Base-by-base conservation (phyloP, 495 filamentous ascomycete species). In the Penicillium bovifimosum region DNA sequence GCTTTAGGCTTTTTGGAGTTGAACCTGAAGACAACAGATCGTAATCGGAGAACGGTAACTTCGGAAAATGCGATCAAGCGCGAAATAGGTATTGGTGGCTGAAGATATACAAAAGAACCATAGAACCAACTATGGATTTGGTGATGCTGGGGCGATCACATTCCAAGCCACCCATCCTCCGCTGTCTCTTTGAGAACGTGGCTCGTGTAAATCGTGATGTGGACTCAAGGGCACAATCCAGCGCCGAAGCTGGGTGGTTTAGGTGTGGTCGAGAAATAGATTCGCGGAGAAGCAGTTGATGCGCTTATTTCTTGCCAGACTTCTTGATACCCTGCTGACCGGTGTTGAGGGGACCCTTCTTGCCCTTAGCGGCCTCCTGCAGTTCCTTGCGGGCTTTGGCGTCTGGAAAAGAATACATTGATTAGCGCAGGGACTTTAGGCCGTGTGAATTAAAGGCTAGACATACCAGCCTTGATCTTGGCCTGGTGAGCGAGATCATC, bases 241-340 rank as follows among this genome's bases (percentile, higher is more conserved):
- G 28, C 17, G 27, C 32, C 47, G 26, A 29, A 28, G 36, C 43
- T 41, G 36, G 24, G 35, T 46, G 28, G n/a, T 5, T 1, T 34
- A 13, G 17, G 18, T 11, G 27, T 18, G 45, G 4, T 20, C 38
- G 47, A 14, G 13, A 28, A 27, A 6, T 47, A n/a, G 44, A 13
- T 41, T 33, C 29, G 44, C 36, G 27, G 35, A 18, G 6, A n/a
- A 17, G 24, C 50, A 51, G 39, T 28, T 13, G 8, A 9, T 20
- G 40, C 36, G 20, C 50, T 74, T 79, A 90, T 79, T 90, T 91
- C 85, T 93, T 91, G 65, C 88, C 88, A 28, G 85, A 88, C 77
- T 89, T 91, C 83, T 91, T 93, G 75, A 93, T 93, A 43, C 87
- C 87, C 73, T 91, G 87, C 44, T 76, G 65, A 31, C 88, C 88